Base-by-base conservation (phyloP, 805 yeast species). In the Torulaspora microellipsoides region DNA sequence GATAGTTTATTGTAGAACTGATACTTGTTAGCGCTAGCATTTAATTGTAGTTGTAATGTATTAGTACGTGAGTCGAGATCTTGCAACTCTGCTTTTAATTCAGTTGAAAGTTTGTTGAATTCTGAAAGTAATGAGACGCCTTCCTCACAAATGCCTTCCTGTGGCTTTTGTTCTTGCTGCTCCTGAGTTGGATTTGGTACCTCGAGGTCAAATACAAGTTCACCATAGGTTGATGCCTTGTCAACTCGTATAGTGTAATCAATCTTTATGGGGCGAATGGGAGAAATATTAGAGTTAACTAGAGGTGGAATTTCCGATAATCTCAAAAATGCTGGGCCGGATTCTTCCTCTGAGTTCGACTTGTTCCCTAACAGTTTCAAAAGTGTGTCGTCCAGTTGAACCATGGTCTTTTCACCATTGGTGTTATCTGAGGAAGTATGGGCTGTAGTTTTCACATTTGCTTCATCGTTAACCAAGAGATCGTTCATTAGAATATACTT, bases 171-270 rank as follows among this genome's bases (percentile, higher is more conserved):
- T 14, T 65, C 67, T 30, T 57, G 43, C 5, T 67, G 64, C 60
- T 73, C 38, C 23, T 42, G 30, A n/a, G 29, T 17, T n/a, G 44
- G 25, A 10, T 67, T 64, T 40, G 78, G 77, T 5, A 85, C 80
- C 48, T 78, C 81, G 38, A 93, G 71, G 59, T 93, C 99, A 45
- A 84, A 71, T 5, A 85, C 83, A 2, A 80, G 69, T 33, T 87
- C 95, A 23, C 96, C 96, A 46, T 85, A 69, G 2, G 91, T 86
- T 2, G 86, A 72, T 31, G 89, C 85, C 51, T 75, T 78, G 45
- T 84, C 84, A 1, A 95, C 90, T 56, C 81, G 76, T 29, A 93
- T 76, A 38, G 78, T 79, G 65, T 88, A 90, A 47, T 83, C 83
- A 14, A 93, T 55, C 31, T 74, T 76, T 29, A 93, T 79, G 17